phyloP scores from a whole-genome alignment of 2,329 filamentous ascomycete genomes.

The Cercospora sesami region DNA sequence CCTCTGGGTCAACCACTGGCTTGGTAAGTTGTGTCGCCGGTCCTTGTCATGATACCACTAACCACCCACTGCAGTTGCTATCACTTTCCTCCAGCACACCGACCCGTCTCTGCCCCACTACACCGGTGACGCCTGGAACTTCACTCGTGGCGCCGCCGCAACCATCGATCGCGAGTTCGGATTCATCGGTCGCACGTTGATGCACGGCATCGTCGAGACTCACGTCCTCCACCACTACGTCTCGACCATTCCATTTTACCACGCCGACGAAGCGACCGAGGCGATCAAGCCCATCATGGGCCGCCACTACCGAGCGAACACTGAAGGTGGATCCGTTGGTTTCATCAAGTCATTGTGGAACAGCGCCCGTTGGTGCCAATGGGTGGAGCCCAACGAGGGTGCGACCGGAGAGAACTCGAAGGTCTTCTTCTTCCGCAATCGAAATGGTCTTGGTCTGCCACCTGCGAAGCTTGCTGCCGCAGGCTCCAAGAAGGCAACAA shows the following conservation, averaged over 20 bases:
- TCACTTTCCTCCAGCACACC: conserved; percentile 96
- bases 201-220: conserved; percentile 97
- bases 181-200: conserved; percentile 84
- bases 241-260: conserved; percentile 93
- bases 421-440: conserved; percentile 93
- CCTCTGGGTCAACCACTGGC: conserved; percentile 98
- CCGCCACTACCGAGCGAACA: conserved; percentile 85
- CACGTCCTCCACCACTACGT: conserved; percentile 98
- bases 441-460: conserved; percentile 75
- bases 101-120: conserved; percentile 94
- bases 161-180: conserved; percentile 98
- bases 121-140: conserved; percentile 82
- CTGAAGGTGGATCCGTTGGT: conserved; percentile 71
- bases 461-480: conserved; percentile 42
- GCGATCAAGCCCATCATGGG: conserved; percentile 96
- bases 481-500: conserved; percentile 21
- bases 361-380: conserved; percentile 85
- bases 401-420: conserved; percentile 78
- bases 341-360: conserved; percentile 84
- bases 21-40: conserved; percentile 65
- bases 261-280: conserved; percentile 90
- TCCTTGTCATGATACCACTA: not conserved
- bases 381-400: conserved; percentile 88
- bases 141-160: conserved; percentile 86
- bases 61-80: conserved; percentile 66